Evolutionary conservation across 148 eudicot species (phyloP), one percentile per base, ranked within the genome.

Genomic region (Chenopodium formosanum): DNA sequence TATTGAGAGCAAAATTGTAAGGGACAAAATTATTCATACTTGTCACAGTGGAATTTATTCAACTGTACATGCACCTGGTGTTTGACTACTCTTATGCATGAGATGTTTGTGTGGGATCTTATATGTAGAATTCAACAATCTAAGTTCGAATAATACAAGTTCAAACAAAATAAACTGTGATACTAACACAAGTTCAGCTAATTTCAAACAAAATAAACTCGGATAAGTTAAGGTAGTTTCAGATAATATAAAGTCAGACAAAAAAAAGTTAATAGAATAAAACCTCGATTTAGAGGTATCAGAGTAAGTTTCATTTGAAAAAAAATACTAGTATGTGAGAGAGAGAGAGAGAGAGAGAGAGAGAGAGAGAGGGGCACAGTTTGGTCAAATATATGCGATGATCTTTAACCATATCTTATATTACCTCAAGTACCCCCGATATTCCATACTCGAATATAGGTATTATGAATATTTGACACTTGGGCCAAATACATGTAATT

Each of bases 1-100:
- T 97, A 86, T 82, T 97, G 83, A 90, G 99, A 88, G 97, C 99
- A 71, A 97, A 97, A 90, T 78, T 94, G 99, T 97, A 83, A 91
- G 96, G 64, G 67, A 64, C n/a, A 64, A 22, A 32, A 64, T 22
- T 32, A 65, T 56, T 14, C 31, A 53, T 27, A 19, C 74, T 14
- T 71, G 48, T n/a, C 37, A 50, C 32, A 7, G 11, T 80, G 9
- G 56, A 48, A 25, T 66, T 4, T n/a, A 8, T 74, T 13, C 2
- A 56, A 25, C 52, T 52, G 22, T 70, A 9, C 56, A 46, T 23
- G 14, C 17, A 9, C 56, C 53, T 46, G 29, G 53, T 44, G 53
- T 44, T 46, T n/a, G 56, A 46, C 22, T 19, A 19, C 25, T 37
- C 50, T 37, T 19, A 70, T 37, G 23, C 25, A 70, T 70, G 4